Evolutionary conservation across 345 rosid genomes (phyloP).

Genomic region (Syzygium aqueum): DNA sequence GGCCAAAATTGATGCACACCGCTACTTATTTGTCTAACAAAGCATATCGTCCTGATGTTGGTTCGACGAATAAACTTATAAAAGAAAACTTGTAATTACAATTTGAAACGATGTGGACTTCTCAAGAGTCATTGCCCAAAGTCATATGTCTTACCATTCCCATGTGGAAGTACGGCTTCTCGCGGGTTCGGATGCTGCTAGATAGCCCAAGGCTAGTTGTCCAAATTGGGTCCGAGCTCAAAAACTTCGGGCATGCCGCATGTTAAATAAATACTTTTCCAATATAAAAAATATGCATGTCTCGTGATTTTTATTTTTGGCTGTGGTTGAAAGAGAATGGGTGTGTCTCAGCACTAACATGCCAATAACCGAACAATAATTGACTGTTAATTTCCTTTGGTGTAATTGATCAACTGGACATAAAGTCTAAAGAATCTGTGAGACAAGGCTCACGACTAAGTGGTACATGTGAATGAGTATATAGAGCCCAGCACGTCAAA

Average conservation of each 20-base stretch:
- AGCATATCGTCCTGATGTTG: neutral
- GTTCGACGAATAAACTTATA: neutral
- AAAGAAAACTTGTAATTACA: neutral
- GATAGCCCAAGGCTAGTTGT: neutral
- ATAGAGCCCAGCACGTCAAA: neutral
- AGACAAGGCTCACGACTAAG: neutral
- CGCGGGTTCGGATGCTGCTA: neutral
- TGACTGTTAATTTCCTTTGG: neutral
- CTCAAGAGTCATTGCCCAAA: neutral
- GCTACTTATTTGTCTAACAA: neutral
- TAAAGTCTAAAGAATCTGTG: neutral
- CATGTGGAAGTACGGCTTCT: neutral
- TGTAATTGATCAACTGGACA: neutral
- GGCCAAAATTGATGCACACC: neutral
- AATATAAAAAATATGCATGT: neutral
- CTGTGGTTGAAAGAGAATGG: neutral
- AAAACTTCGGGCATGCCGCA: neutral
- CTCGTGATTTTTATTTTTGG: neutral
- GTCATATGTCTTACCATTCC: neutral
- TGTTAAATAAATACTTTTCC: neutral
- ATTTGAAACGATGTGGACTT: neutral
- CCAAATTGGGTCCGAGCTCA: neutral
- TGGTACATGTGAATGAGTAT: rapidly evolving
- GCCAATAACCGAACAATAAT: neutral
- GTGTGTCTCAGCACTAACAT: neutral